phyloP scores from a whole-genome alignment of 2,329 filamentous ascomycete species.

The Epichloe coenophiala region DNA sequence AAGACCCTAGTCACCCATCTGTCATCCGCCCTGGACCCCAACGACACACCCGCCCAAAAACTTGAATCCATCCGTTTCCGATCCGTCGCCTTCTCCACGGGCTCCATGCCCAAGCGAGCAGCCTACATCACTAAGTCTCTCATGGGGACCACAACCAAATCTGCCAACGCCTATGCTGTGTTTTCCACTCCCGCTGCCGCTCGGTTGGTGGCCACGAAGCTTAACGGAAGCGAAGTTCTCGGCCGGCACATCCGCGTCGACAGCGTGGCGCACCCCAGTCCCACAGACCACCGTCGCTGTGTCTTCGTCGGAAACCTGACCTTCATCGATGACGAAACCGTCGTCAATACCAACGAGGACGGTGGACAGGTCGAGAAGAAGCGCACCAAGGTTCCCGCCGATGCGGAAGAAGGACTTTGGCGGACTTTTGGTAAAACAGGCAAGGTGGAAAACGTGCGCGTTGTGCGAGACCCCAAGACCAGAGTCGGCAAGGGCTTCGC shows the following conservation, averaged over 20 bases:
- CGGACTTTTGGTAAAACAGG: slow-evolving; percentile 61
- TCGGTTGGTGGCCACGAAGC: slow-evolving; percentile 56
- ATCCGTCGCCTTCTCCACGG: slow-evolving; percentile 72
- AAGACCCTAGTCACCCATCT: slow-evolving; percentile 67
- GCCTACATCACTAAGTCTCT: slow-evolving; percentile 83
- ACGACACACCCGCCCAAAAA: slow-evolving; percentile 47
- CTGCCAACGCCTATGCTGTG: slow-evolving; percentile 87
- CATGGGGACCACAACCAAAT: slow-evolving; percentile 83
- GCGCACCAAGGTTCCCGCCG: slow-evolving; percentile 60
- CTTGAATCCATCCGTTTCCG: slow-evolving; percentile 89
- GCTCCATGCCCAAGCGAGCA: slow-evolving; percentile 77
- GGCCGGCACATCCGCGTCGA: slow-evolving; percentile 85
- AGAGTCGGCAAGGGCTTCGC: slow-evolving; percentile 94
- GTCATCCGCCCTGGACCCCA: slow-evolving; percentile 52
- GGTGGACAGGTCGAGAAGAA: slow-evolving; percentile 59
- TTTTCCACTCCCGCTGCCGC: slow-evolving; percentile 66
- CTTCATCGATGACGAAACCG: slow-evolving; percentile 85
- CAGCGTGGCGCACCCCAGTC: slow-evolving; percentile 74
- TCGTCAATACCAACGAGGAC: slow-evolving; percentile 49
- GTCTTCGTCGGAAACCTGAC: slow-evolving; percentile 94
- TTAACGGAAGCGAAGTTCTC: slow-evolving; percentile 77
- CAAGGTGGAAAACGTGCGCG: slow-evolving; percentile 82
- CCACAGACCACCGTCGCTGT: slow-evolving; percentile 74
- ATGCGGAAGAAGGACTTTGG: slow-evolving; percentile 90
- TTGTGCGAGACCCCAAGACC: slow-evolving; percentile 78